These are phyloP conservation scores for Chlamydomonas sp. DNA, from an alignment of 139 green algal genomes.

Conservation along the genomic window DNA sequence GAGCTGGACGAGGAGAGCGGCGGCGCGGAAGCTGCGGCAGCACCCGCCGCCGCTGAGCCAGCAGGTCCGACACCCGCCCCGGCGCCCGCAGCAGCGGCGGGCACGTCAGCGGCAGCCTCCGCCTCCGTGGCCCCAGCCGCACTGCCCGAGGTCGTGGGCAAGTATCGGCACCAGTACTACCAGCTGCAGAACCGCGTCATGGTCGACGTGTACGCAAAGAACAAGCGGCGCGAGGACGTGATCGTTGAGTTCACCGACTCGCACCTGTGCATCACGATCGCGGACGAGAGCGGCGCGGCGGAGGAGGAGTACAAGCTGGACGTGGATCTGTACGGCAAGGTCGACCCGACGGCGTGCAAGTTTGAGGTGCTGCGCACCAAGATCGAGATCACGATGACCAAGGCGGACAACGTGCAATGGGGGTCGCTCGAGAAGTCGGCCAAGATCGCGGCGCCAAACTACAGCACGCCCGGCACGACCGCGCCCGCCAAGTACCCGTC, in stretches of 20 bases:
- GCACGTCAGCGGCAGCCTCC: constrained; percentile 3
- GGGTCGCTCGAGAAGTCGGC: constrained; percentile 45
- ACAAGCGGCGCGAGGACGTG: constrained; percentile 51
- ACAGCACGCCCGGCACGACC: constrained; percentile 22
- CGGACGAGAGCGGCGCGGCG: constrained; percentile 32
- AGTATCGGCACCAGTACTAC: constrained; percentile 74
- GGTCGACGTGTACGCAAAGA: constrained; percentile 77
- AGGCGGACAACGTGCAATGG: constrained; percentile 57
- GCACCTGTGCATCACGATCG: constrained; percentile 26
- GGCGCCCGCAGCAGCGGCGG: constrained; percentile 12
- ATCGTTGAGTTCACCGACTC: constrained; percentile 28
- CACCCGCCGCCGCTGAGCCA: constrained; percentile 7
- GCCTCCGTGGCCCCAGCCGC: neutral
- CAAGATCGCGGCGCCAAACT: constrained; percentile 26
- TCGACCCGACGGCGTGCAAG: constrained; percentile 30
- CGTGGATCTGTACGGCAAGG: constrained; percentile 49
- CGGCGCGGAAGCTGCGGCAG: neutral
- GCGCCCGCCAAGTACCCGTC: constrained; percentile 42
- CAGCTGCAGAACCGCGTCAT: constrained; percentile 60
- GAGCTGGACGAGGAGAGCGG: constrained; percentile 57
- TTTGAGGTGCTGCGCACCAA: constrained; percentile 66
- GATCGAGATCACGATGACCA: constrained; percentile 69
- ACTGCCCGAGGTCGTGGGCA: constrained; percentile 17
- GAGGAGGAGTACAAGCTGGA: constrained; percentile 57
- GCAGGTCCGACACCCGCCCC: constrained; percentile 2